phyloP scores from a whole-genome alignment of 257 asterid genomes.

The Rehmannia glutinosa region DNA sequence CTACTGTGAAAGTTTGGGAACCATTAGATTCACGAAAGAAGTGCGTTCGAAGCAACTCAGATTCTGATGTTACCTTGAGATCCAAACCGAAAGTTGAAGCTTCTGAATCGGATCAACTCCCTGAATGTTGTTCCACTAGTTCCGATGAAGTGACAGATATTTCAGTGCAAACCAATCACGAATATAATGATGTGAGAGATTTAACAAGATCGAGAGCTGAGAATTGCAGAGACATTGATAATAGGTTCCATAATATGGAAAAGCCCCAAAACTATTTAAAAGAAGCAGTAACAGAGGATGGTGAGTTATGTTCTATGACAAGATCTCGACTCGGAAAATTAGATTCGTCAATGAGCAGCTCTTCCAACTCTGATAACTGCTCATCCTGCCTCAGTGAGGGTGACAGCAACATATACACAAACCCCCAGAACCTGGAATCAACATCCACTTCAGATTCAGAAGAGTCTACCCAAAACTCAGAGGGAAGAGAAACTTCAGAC shows the following conservation, averaged over 20 bases:
- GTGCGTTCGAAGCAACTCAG: constrained; percentile 61
- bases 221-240: constrained; percentile 18
- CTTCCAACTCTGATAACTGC: constrained; percentile 72
- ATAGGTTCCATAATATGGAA: constrained; percentile 23
- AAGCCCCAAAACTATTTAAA: constrained; percentile 33
- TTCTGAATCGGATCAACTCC: constrained; percentile 45
- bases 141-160: constrained; percentile 39
- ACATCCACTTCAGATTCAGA: constrained; percentile 81
- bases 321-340: constrained; percentile 24
- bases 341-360: constrained; percentile 45
- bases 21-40: constrained; percentile 84
- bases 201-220: constrained; percentile 19
- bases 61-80: constrained; percentile 64
- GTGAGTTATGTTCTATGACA: constrained; percentile 25
- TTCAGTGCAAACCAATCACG: constrained; percentile 34
- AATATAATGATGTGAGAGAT: constrained; percentile 32
- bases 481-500: constrained; percentile 49
- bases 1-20: constrained; percentile 88
- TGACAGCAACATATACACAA: constrained; percentile 65
- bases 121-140: constrained; percentile 46
- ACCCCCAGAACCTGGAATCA: constrained; percentile 60
- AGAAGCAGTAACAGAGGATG: constrained; percentile 42
- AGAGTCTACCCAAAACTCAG: constrained; percentile 65
- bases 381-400: constrained; percentile 88
- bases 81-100: constrained; percentile 45